Conservation (phyloP, 164 flowering plant species). For the Umbilicus rupestris region DNA sequence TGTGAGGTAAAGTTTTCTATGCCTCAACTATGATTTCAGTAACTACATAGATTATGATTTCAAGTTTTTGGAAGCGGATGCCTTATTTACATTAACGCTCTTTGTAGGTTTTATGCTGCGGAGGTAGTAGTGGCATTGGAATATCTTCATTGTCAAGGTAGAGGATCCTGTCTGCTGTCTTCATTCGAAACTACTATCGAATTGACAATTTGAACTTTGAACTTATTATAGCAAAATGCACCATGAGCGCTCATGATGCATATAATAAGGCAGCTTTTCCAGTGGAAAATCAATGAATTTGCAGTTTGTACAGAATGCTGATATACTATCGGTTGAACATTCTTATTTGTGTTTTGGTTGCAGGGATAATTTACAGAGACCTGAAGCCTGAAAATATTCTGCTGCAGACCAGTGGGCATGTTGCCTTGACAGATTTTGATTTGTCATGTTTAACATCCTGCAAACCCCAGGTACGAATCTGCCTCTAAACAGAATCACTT, state of each 20-base stretch:
- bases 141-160: slow-evolving; percentile 99
- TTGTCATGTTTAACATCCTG: slow-evolving; percentile 92
- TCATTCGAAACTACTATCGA: neutral
- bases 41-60: neutral
- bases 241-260: neutral
- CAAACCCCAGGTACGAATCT: slow-evolving; percentile 74
- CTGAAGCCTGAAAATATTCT: slow-evolving; percentile 95
- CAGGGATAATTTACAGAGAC: slow-evolving; percentile 93
- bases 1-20: slow-evolving; percentile 48
- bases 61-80: neutral
- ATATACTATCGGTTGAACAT: neutral
- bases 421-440: slow-evolving; percentile 90
- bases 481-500: neutral
- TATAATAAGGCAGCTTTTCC: neutral
- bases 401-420: slow-evolving; percentile 70
- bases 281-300: neutral
- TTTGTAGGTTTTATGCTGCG: slow-evolving; percentile 80
- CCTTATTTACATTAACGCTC: slow-evolving; percentile 8
- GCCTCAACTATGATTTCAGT: neutral
- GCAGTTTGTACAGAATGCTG: neutral
- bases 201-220: neutral
- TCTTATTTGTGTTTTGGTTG: neutral
- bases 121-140: slow-evolving; percentile 89
- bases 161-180: neutral
- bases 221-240: neutral